Evolutionary conservation across 1,139 yeast species (phyloP).

Genomic region (Debaryomycetaceae sp.): DNA sequence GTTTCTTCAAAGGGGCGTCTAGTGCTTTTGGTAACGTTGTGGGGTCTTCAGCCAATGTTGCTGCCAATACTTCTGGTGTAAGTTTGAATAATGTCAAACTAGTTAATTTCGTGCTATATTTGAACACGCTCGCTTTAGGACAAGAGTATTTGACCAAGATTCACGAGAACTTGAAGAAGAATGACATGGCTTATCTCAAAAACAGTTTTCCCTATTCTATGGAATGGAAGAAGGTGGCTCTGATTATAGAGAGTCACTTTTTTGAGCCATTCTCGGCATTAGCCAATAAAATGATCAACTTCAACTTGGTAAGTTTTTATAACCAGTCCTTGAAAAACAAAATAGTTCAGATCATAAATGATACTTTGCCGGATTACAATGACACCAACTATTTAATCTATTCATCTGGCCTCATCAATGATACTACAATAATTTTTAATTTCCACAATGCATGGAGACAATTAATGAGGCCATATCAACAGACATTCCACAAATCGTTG

Average conservation of each 20-base stretch:
- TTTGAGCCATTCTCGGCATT: constrained; percentile 37
- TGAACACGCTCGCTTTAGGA: constrained; percentile 61
- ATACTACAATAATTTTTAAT: constrained; percentile 28
- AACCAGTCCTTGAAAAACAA: constrained; percentile 55
- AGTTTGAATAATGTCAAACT: constrained; percentile 33
- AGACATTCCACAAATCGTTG: constrained; percentile 49
- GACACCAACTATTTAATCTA: constrained; percentile 36
- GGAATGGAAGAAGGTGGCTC: constrained; percentile 42
- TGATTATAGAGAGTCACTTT: constrained; percentile 35
- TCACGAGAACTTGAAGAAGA: constrained; percentile 31
- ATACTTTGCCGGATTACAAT: constrained; percentile 51
- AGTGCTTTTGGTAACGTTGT: constrained; percentile 47
- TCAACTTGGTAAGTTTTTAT: constrained; percentile 53
- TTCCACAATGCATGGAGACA: constrained; percentile 65
- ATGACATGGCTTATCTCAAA: constrained; percentile 23
- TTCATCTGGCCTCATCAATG: constrained; percentile 28
- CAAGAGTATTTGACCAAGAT: constrained; percentile 52
- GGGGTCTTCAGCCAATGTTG: constrained; percentile 23
- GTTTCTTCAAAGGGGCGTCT: constrained; percentile 45
- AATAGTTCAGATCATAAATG: constrained; percentile 46
- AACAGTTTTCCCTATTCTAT: constrained; percentile 55
- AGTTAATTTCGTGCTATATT: constrained; percentile 47
- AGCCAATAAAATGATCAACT: constrained; percentile 48
- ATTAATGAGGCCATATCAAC: constrained; percentile 62
- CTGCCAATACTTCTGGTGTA: constrained; percentile 17